Evolutionary conservation across 1,139 yeast species (phyloP), one percentile per base, ranked within the genome.

Genomic region (Saccharomyces hybrid): DNA sequence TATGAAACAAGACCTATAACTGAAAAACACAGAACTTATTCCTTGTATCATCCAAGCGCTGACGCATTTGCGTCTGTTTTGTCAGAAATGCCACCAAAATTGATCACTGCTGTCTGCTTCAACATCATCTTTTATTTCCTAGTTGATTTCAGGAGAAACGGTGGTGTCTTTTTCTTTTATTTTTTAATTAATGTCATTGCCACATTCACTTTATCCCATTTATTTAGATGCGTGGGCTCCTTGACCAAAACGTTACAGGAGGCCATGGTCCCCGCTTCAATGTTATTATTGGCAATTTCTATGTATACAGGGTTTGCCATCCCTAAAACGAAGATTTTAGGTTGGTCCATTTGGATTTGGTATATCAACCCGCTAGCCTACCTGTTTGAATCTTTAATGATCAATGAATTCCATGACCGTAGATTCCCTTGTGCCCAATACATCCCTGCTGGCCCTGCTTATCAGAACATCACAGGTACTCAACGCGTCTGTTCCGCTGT

Each of bases 331-430:
- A 75, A 77, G 55, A 83, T 86, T 86, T 77, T 80, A 56, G 85
- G 87, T 29, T 87, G 95, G 95, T 80, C 87, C 41, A 76, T 85
- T 59, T 88, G 95, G 93, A 81, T 87, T 63, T 83, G 83, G 70
- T 86, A 84, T 64, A 68, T 86, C 55, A 80, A 87, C 62, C 95
- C 95, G 0, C 72, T 86, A 51, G 83, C 81, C 5, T 87, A 86
- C 63, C 77, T 80, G 4, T 85, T 84, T 62, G 91, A 85, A 67
- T 74, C 87, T 0, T 69, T 86, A 64, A 80, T 86, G 82, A 76
- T 79, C 2, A 85, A 73, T 55, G 76, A 73, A 60, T 78, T 77
- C 64, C 71, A 70, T 55, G 76, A 67, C 47, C 63, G 76, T 46
- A 62, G 68, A 3, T 80, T 72, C 54, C 64, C 62, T 2, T 80